Conservation (phyloP, 352 stramenopile genomes). For the Pythium aristosporum region DNA sequence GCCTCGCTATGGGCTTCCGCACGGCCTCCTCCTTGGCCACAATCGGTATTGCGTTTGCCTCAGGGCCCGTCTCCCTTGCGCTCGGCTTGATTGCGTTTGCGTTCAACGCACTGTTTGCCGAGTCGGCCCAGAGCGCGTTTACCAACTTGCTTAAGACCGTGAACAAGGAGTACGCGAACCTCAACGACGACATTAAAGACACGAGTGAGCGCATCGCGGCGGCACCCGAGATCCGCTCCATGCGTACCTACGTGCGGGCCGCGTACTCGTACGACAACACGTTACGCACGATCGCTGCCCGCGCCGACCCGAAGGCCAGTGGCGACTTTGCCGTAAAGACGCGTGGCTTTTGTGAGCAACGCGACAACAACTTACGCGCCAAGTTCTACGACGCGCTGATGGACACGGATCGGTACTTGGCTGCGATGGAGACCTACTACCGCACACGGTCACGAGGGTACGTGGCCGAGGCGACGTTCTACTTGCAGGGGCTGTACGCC, state of each 20-base stretch:
- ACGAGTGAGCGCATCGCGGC: not conserved
- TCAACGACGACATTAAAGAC: slow-evolving; percentile 2
- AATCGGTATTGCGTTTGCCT: not conserved
- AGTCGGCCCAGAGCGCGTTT: not conserved
- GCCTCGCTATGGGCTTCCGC: not conserved
- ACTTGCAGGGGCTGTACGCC: slow-evolving; percentile 1
- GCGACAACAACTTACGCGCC: not conserved
- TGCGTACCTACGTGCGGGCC: not conserved
- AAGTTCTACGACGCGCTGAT: slow-evolving; percentile 9
- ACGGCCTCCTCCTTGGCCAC: not conserved
- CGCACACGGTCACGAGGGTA: slow-evolving; percentile 10
- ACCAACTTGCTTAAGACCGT: slow-evolving; percentile 4
- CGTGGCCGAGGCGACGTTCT: slow-evolving; percentile 9
- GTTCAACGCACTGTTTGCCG: not conserved
- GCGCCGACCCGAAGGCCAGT: not conserved
- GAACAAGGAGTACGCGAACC: slow-evolving; percentile 5
- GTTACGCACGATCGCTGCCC: not conserved
- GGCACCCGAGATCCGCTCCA: not conserved
- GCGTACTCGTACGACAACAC: not conserved
- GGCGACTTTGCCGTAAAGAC: not conserved
- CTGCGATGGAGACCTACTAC: not conserved
- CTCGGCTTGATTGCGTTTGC: not conserved
- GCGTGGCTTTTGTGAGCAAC: not conserved
- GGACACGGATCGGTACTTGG: not conserved
- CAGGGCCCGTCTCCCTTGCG: not conserved